phyloP scores from a whole-genome alignment of 1,284 basidiomycete species.

The Dichomitus squalens region DNA sequence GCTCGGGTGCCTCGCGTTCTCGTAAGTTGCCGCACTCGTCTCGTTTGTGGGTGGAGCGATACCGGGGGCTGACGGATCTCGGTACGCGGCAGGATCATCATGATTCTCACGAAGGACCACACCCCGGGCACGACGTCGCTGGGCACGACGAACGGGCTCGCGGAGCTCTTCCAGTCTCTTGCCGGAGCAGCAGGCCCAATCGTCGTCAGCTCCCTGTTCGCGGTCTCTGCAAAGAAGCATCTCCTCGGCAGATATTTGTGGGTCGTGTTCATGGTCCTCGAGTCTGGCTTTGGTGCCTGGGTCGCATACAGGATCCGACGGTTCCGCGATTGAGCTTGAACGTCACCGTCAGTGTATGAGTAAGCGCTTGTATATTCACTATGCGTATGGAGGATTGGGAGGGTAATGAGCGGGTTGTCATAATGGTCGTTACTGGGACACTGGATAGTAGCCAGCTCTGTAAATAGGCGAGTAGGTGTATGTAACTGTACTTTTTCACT shows the following conservation, averaged over 20 bases:
- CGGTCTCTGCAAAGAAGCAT: constrained; percentile 38
- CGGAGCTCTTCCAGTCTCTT: constrained; percentile 59
- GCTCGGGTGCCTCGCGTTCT: constrained; percentile 39
- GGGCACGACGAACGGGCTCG: constrained; percentile 64
- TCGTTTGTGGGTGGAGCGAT: neutral
- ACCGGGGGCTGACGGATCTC: neutral
- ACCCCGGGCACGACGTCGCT: constrained; percentile 54
- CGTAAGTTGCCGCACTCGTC: constrained; percentile 30
- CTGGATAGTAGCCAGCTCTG: neutral
- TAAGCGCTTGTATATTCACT: neutral
- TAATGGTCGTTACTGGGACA: neutral
- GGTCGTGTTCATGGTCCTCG: constrained; percentile 34
- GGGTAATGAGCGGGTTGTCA: neutral
- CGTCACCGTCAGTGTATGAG: neutral
- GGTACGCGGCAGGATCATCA: constrained; percentile 46
- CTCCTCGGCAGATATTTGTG: constrained; percentile 43
- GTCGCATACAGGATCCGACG: constrained; percentile 27
- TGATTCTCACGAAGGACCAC: constrained; percentile 61
- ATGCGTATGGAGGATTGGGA: neutral
- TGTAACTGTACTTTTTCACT: constrained; percentile 11
- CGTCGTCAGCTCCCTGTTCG: constrained; percentile 53
- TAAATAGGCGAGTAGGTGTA: constrained; percentile 1
- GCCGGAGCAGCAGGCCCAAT: constrained; percentile 59
- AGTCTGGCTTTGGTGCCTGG: constrained; percentile 25
- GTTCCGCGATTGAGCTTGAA: constrained; percentile 19